Evolutionary conservation across 2,329 filamentous ascomycete genomes (phyloP).

Genomic region (Thelonectria discophora): DNA sequence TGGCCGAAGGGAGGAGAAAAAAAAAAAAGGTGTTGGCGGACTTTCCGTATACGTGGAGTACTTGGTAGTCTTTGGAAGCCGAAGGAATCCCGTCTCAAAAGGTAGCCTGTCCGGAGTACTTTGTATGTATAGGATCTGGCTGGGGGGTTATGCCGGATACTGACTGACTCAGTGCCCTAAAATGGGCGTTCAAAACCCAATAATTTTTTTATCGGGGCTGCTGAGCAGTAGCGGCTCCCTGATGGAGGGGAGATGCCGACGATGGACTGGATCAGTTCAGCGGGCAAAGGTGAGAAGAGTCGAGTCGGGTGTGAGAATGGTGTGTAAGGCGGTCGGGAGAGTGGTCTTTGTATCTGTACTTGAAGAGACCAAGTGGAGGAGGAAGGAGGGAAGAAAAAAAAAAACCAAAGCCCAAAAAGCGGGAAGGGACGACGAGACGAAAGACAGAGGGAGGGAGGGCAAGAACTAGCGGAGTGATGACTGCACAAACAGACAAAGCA

Average conservation of each 20-base stretch:
- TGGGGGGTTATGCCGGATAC: slow-evolving; percentile 52
- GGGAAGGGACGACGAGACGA: slow-evolving; percentile 10
- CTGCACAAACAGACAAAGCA: background rate
- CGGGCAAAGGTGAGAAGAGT: slow-evolving; percentile 19
- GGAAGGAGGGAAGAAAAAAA: slow-evolving; percentile 5
- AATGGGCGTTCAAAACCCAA: slow-evolving; percentile 44
- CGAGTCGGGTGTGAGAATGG: background rate
- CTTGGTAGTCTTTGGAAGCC: slow-evolving; percentile 30
- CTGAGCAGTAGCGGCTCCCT: slow-evolving; percentile 37
- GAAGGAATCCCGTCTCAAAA: slow-evolving; percentile 48
- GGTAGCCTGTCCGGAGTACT: background rate
- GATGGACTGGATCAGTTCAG: slow-evolving; percentile 35
- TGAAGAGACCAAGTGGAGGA: slow-evolving; percentile 12
- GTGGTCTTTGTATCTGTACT: background rate
- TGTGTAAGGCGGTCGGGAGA: no score
- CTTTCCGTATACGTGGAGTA: slow-evolving; percentile 19
- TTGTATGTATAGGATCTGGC: background rate
- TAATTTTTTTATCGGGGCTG: slow-evolving; percentile 39
- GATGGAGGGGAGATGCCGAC: slow-evolving; percentile 18
- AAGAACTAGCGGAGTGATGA: background rate
- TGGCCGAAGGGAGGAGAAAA: slow-evolving; percentile 34
- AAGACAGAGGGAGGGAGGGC: slow-evolving; percentile 14
- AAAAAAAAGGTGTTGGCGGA: background rate
- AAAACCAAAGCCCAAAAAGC: background rate
- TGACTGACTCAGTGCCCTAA: slow-evolving; percentile 45